Base-by-base conservation (phyloP, 441 rosid species). In the Eutrema salsugineum region DNA sequence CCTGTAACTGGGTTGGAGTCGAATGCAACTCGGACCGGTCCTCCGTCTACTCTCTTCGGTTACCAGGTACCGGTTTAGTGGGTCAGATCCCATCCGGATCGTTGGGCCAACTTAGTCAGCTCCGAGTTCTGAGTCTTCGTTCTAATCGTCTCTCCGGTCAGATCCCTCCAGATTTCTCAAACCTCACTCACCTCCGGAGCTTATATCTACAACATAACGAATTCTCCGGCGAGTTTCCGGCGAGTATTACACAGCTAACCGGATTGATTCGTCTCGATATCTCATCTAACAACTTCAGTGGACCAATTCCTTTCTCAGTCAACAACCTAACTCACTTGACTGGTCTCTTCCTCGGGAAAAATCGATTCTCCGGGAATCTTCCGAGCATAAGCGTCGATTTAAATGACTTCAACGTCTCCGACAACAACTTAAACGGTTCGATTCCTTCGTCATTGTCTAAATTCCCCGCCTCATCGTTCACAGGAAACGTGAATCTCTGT, bases 91-190 rank as follows among this genome's bases (percentile, higher is more conserved):
- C 97, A 10, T 35, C 75, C 14, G 75, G 81, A 72, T 87, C 97
- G 0, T 53, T 94, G 2, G 99, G 99, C 12, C 75, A 65, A 17
- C 78, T 94, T 36, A 78, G 68, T 62, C 86, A 83, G 56, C 97
- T 94, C 77, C 84, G 97, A 51, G 97, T 94, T 35, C 78, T 94
- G 7, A 91, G 97, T 81, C 94, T 94, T 63, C 97, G 95, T 11
- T 83, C 92, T 0, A 94, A 94, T 64, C 85, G 95, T 33, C 84
- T 94, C 54, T 81, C 83, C 67, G 96, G 93, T 48, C 75, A 78
- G 81, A 77, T 94, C 86, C 99, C 99, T 40, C 51, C 88, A n/a
- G 99, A 94, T 70, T 85, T 94, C 80, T 77, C 93, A 22, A 90
- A 91, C 30, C 73, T 94, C 9, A 87, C 89, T n/a, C 73, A 74